Conservation (phyloP, 179 eudicot species). For the Sideroxylon spinosum region DNA sequence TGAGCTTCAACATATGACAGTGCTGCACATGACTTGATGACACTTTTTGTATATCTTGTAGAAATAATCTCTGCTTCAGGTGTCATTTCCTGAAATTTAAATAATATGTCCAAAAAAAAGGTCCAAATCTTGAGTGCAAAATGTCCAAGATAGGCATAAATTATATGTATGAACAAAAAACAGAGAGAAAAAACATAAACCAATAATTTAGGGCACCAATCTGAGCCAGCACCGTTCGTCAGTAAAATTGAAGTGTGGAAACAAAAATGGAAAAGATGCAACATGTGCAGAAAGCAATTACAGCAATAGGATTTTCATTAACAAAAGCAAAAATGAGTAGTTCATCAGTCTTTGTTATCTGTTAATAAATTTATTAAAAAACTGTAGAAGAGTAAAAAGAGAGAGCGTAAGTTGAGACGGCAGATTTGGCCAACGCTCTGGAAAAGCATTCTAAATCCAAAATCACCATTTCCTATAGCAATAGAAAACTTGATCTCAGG, state of each 20-base stretch:
- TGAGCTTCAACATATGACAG: slow-evolving; percentile 98
- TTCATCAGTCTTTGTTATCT: background rate
- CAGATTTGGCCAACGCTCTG: background rate
- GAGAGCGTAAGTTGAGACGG: background rate
- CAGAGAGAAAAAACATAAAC: background rate
- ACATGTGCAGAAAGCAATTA: background rate
- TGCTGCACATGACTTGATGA: slow-evolving; percentile 94
- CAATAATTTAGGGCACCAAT: background rate
- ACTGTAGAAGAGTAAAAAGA: background rate
- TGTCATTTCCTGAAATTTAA: slow-evolving; percentile 84
- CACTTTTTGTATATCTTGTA: slow-evolving; percentile 79
- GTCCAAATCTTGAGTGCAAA: background rate
- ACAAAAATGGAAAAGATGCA: slow-evolving; percentile 3
- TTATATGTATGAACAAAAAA: background rate
- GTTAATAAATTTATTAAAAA: background rate
- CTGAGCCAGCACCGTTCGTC: background rate
- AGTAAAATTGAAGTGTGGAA: background rate
- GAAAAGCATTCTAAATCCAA: background rate
- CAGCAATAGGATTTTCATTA: background rate
- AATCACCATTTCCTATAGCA: background rate
- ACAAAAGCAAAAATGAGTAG: slow-evolving; percentile 12
- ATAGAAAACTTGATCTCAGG: background rate
- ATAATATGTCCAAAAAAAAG: background rate
- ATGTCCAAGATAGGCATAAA: background rate
- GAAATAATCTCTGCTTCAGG: slow-evolving; percentile 87